Percentiles rank a stretch among this genome's conserved stretches.
These are phyloP conservation scores for Microcyclosporella mali DNA, from an alignment of 2,329 filamentous ascomycete genomes.

Conservation along the genomic window DNA sequence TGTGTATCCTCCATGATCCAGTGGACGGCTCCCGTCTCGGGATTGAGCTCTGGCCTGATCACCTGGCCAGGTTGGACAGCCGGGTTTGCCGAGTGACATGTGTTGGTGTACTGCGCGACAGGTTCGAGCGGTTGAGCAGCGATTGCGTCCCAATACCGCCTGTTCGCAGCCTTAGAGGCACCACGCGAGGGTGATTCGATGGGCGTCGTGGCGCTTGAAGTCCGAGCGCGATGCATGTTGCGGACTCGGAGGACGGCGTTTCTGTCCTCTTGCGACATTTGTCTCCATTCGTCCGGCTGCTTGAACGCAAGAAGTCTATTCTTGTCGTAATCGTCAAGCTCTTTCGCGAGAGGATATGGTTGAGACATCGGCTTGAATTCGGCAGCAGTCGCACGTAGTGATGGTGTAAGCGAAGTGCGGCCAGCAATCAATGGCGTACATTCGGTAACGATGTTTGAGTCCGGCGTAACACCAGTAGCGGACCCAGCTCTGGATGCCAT, in stretches of 20 bases:
- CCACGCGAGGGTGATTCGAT: not conserved
- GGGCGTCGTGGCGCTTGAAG: not conserved
- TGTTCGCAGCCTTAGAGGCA: slow-evolving; percentile 1
- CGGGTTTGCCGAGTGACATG: too few species aligned
- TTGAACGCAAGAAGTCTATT: slow-evolving; percentile 3
- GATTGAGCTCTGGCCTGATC: slow-evolving; percentile 13
- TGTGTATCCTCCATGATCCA: slow-evolving; percentile 15
- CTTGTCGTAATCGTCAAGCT: slow-evolving; percentile 9
- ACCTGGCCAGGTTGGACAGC: slow-evolving; percentile 11
- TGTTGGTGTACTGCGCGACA: too few species aligned
- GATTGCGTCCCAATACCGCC: slow-evolving; percentile 1
- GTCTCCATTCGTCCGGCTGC: slow-evolving; percentile 1
- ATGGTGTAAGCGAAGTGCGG: slow-evolving; percentile 5
- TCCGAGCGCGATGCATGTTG: not conserved
- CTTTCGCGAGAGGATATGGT: slow-evolving; percentile 10
- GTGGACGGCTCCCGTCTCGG: slow-evolving; percentile 12
- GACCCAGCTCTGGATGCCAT: not conserved
- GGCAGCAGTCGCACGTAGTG: slow-evolving; percentile 22
- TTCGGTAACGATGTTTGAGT: not conserved
- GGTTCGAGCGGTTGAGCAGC: not conserved
- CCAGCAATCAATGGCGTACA: not conserved
- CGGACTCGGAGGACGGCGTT: not conserved
- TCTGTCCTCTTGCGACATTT: not conserved
- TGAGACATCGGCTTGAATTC: slow-evolving; percentile 22
- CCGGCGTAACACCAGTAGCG: not conserved